A percentile compares a stretch with the other conserved stretches of the same genome.
Evolutionary conservation across 441 rosid genomes (phyloP).

Genomic region (Pelargonium citronellum): DNA sequence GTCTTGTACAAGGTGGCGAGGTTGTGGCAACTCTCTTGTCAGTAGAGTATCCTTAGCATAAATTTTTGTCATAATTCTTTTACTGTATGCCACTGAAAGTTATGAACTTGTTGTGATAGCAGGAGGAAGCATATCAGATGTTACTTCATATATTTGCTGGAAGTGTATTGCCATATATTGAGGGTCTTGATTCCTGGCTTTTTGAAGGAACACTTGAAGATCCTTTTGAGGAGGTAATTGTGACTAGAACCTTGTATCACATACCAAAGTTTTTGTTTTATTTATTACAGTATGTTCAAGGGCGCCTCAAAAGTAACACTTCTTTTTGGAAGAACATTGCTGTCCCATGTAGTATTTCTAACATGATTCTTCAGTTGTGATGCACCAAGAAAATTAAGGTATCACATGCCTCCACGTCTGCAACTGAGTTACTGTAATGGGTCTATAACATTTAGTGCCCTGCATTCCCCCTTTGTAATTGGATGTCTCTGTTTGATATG

Average conservation of each 20-base stretch:
- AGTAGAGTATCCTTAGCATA: slow-evolving; percentile 13
- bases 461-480: not conserved
- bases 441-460: not conserved
- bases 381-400: slow-evolving; percentile 18
- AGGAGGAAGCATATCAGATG: slow-evolving; percentile 80
- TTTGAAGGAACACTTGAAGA: slow-evolving; percentile 82
- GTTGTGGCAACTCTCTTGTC: slow-evolving; percentile 41
- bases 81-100: slow-evolving; percentile 15
- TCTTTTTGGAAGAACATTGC: not conserved
- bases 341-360: slow-evolving; percentile 8
- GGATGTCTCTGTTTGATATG: not conserved
- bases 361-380: slow-evolving; percentile 6
- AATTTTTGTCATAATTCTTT: slow-evolving; percentile 15
- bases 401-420: not conserved
- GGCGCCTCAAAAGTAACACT: not conserved
- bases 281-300: not conserved
- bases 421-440: not conserved
- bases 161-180: slow-evolving; percentile 65
- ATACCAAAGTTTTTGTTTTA: slow-evolving; percentile 9
- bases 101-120: slow-evolving; percentile 30
- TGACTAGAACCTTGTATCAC: slow-evolving; percentile 14
- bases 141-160: slow-evolving; percentile 71
- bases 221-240: slow-evolving; percentile 81
- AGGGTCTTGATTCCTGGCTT: slow-evolving; percentile 83
- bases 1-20: slow-evolving; percentile 95